A percentile compares a stretch with the other conserved stretches of the same genome.
Evolutionary conservation across 176 grass and related monocot species (phyloP).

Genomic region (Saccharum officinarum): DNA sequence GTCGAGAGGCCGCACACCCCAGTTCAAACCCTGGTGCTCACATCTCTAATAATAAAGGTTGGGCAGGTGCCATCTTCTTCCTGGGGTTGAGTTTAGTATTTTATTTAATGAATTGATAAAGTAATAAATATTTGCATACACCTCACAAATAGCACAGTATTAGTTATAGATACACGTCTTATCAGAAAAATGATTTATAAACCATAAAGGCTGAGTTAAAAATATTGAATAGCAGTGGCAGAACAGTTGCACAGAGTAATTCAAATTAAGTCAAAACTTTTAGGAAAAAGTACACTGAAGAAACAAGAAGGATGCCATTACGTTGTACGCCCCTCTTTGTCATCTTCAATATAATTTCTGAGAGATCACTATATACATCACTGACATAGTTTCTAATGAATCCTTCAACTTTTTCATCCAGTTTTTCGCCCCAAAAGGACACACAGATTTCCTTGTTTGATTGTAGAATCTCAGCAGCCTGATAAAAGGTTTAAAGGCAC

Average conservation of each 20-base stretch:
- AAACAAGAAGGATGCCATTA: not conserved
- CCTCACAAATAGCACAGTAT: not conserved
- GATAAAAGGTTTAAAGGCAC: slow-evolving; percentile 24
- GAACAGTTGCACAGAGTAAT: not conserved
- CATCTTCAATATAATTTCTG: slow-evolving; percentile 15
- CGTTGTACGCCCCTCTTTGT: slow-evolving; percentile 34
- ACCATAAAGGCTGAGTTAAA: not conserved
- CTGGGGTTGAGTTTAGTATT: not conserved
- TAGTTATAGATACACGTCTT: not conserved
- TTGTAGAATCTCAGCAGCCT: slow-evolving; percentile 69
- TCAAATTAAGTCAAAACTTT: slow-evolving; percentile 10
- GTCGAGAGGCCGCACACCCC: not conserved
- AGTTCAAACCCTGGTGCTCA: not conserved
- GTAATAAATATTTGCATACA: not conserved
- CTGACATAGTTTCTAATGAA: slow-evolving; percentile 51
- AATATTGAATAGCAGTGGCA: not conserved
- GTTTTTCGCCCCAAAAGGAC: slow-evolving; percentile 59
- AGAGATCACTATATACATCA: slow-evolving; percentile 48
- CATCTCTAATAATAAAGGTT: not conserved
- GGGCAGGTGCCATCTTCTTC: not conserved
- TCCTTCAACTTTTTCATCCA: slow-evolving; percentile 50
- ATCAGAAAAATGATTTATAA: not conserved
- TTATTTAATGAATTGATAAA: not conserved
- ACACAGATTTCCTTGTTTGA: slow-evolving; percentile 42
- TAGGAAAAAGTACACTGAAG: not conserved